Conservation (phyloP, 768 basidiomycete genomes). For the Lactarius trivialis region DNA sequence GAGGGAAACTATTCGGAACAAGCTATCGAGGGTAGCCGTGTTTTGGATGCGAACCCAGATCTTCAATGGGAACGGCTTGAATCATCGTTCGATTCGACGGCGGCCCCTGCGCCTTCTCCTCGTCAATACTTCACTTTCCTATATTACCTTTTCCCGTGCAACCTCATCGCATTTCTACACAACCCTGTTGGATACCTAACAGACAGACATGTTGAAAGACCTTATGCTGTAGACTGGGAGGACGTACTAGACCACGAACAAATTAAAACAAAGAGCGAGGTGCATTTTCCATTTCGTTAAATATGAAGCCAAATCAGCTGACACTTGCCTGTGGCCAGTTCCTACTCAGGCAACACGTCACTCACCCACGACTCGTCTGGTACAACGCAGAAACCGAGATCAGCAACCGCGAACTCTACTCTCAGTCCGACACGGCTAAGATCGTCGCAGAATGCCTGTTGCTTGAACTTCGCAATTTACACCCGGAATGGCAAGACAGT, state of each 20-base stretch:
- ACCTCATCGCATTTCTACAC: constrained; percentile 73
- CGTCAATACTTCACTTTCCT: constrained; percentile 68
- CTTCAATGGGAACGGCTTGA: constrained; percentile 67
- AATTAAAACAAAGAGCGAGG: constrained; percentile 69
- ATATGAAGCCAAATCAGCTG: neutral
- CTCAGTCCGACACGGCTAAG: constrained; percentile 13
- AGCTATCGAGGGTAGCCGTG: constrained; percentile 11
- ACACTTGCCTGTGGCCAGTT: constrained; percentile 5
- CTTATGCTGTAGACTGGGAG: constrained; percentile 68
- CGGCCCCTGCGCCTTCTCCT: constrained; percentile 52
- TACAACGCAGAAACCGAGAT: constrained; percentile 15
- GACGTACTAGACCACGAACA: constrained; percentile 60
- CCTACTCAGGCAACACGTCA: constrained; percentile 19
- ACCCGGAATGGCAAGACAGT: constrained; percentile 1
- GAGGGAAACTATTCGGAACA: constrained; percentile 12
- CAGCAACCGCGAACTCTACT: constrained; percentile 13
- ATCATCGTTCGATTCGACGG: constrained; percentile 46
- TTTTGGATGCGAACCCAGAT: constrained; percentile 38
- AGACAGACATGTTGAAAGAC: constrained; percentile 43
- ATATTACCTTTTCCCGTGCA: constrained; percentile 90
- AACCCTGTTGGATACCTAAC: constrained; percentile 59
- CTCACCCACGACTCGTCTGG: constrained; percentile 23
- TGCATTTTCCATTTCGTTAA: constrained; percentile 28
- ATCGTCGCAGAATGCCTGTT: constrained; percentile 20
- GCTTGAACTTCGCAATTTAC: constrained; percentile 20